phyloP scores from a whole-genome alignment of 2,329 filamentous ascomycete genomes.

The Paecilomyces niveus region DNA sequence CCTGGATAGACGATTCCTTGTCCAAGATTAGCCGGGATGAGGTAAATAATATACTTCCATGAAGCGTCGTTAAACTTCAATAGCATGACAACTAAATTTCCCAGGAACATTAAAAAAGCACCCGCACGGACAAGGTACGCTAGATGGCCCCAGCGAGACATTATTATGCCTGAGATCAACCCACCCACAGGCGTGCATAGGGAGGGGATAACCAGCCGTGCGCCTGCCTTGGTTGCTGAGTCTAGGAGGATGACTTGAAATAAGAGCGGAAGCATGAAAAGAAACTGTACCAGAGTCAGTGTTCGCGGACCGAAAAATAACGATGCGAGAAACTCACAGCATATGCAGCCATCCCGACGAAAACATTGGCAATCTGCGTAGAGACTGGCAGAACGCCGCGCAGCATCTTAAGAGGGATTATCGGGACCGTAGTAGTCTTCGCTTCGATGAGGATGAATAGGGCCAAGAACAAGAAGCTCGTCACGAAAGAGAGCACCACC shows the following conservation, averaged over 20 bases:
- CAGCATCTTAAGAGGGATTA: conserved; percentile 46
- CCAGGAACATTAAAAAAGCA: conserved; percentile 37
- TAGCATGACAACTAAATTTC: conserved; percentile 35
- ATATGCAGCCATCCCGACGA: conserved; percentile 55
- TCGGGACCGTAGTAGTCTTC: conserved; percentile 34
- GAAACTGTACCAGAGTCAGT: conserved; percentile 22
- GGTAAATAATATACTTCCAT: conserved; percentile 41
- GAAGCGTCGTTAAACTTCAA: conserved; percentile 34
- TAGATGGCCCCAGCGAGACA: conserved; percentile 42
- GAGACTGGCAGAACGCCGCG: conserved; percentile 48
- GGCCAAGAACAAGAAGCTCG: conserved; percentile 29
- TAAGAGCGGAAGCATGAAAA: conserved; percentile 43
- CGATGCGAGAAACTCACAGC: conserved; percentile 39
- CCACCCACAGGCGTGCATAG: conserved; percentile 40
- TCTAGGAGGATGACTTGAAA: conserved; percentile 37
- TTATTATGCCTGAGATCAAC: conserved; percentile 38
- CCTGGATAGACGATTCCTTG: conserved; percentile 42
- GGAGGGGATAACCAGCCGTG: conserved; percentile 38
- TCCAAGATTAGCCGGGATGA: conserved; percentile 41
- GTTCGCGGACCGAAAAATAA: not conserved
- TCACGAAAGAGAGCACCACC: conserved; percentile 33
- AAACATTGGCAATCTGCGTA: conserved; percentile 54
- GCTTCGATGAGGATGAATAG: conserved; percentile 35
- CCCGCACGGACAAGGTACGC: conserved; percentile 35
- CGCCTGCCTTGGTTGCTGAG: conserved; percentile 38